These are phyloP conservation scores for Fusarium torreyae DNA, from an alignment of 2,329 filamentous ascomycete genomes.

Conservation along the genomic window DNA sequence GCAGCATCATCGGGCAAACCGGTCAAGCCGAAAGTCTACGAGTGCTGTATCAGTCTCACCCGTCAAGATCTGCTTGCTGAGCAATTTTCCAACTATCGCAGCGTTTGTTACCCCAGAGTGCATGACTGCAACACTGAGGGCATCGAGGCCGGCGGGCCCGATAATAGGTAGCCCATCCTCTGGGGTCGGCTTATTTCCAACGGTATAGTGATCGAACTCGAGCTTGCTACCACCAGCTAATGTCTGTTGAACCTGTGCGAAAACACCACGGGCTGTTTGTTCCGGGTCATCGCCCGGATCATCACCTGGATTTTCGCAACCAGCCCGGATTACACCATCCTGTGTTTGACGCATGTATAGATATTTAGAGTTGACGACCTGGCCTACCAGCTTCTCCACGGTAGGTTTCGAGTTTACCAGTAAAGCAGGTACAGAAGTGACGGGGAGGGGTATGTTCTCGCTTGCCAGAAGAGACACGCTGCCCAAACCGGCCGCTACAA, in stretches of 20 bases:
- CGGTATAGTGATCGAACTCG: constrained; percentile 20
- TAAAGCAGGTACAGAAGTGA: constrained; percentile 17
- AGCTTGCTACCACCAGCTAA: constrained; percentile 4
- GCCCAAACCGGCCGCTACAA: constrained; percentile 34
- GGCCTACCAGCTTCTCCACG: background rate
- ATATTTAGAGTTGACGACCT: constrained; percentile 30
- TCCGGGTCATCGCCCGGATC: constrained; percentile 29
- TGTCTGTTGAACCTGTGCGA: constrained; percentile 6
- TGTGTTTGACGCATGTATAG: constrained; percentile 30
- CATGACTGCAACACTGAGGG: constrained; percentile 34
- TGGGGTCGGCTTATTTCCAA: constrained; percentile 33
- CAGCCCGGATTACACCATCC: constrained; percentile 26
- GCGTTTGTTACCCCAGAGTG: constrained; percentile 41
- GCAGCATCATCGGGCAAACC: background rate
- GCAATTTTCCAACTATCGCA: constrained; percentile 32
- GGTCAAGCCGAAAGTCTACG: background rate
- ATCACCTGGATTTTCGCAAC: constrained; percentile 32
- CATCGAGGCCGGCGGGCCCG: constrained; percentile 23
- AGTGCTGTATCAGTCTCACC: background rate
- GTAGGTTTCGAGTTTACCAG: constrained; percentile 32
- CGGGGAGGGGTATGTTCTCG: constrained; percentile 11
- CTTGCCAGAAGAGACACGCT: constrained; percentile 14
- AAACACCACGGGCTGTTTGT: constrained; percentile 20
- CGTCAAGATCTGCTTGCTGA: constrained; percentile 18
- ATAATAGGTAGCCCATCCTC: constrained; percentile 32